Conservation (phyloP, 148 eudicot genomes). For the Nyssa sinensis region DNA sequence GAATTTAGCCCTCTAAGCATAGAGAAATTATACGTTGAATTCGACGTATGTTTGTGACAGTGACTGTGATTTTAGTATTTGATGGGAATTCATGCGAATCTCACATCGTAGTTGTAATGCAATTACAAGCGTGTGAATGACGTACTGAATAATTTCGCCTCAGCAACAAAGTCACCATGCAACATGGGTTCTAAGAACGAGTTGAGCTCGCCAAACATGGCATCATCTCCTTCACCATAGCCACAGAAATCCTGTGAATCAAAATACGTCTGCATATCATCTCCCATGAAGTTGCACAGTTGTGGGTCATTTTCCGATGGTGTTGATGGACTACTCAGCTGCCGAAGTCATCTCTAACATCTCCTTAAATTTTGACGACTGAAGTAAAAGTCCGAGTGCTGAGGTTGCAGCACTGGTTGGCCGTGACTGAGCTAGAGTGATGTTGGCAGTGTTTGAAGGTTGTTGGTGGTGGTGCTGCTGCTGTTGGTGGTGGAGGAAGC, state of each 20-base stretch:
- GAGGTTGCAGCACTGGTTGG: constrained; percentile 47
- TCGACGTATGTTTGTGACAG: too few relatives aligned
- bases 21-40: too few relatives aligned
- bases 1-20: neutral
- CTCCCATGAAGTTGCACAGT: constrained; percentile 33
- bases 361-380: constrained; percentile 51
- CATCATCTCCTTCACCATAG: constrained; percentile 32
- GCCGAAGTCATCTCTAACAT: constrained; percentile 55
- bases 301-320: constrained; percentile 21
- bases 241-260: constrained; percentile 28
- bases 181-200: constrained; percentile 33
- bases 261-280: constrained; percentile 33
- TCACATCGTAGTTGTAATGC: too few relatives aligned
- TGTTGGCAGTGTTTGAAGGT: neutral
- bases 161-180: constrained; percentile 22
- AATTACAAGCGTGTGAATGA: too few relatives aligned
- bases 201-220: constrained; percentile 33
- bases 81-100: too few relatives aligned
- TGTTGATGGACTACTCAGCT: constrained; percentile 28
- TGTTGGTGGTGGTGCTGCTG: neutral
- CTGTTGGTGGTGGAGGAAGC: constrained; percentile 1
- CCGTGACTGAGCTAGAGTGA: constrained; percentile 8
- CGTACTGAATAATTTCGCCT: too few relatives aligned
- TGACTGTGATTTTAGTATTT: too few relatives aligned
- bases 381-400: constrained; percentile 47